phyloP scores from a whole-genome alignment of 495 filamentous ascomycete genomes.

The Viridothelium virens region DNA sequence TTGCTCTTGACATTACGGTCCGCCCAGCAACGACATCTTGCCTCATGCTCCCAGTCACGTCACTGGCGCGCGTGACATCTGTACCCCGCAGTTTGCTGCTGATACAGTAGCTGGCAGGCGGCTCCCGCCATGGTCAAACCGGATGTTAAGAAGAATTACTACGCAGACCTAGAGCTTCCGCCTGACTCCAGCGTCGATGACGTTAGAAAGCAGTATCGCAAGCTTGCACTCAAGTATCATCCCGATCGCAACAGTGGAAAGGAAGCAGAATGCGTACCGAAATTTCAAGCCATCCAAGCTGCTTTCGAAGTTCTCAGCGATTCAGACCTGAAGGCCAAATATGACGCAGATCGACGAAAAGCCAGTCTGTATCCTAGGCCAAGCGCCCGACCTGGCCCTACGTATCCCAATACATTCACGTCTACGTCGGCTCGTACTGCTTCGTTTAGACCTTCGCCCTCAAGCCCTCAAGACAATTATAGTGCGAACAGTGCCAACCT shows the following conservation, averaged over 20 bases:
- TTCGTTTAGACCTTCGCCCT: conserved; percentile 11
- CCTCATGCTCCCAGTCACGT: conserved; percentile 7
- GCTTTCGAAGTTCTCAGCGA: conserved; percentile 80
- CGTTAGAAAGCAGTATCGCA: conserved; percentile 79
- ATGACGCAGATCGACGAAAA: conserved; percentile 62
- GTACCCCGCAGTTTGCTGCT: background rate
- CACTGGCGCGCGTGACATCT: background rate
- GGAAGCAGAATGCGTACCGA: conserved; percentile 66
- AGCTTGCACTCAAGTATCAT: conserved; percentile 77
- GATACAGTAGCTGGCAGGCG: background rate
- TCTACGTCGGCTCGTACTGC: conserved; percentile 21
- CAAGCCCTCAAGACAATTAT: background rate
- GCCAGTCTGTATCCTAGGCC: conserved; percentile 28
- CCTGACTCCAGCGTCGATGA: conserved; percentile 57
- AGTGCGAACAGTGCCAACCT: conserved; percentile 18
- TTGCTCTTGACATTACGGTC: background rate
- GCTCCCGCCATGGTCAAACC: conserved; percentile 56
- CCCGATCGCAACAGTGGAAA: conserved; percentile 83
- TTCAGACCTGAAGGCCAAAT: conserved; percentile 56
- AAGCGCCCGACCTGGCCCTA: conserved; percentile 11
- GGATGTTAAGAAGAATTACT: conserved; percentile 72
- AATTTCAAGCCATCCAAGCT: conserved; percentile 77
- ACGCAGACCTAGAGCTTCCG: conserved; percentile 68
- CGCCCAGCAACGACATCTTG: conserved; percentile 8
- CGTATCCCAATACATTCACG: conserved; percentile 17